Conservation (phyloP, 2,329 filamentous ascomycete species). For the Blastomyces parvus region DNA sequence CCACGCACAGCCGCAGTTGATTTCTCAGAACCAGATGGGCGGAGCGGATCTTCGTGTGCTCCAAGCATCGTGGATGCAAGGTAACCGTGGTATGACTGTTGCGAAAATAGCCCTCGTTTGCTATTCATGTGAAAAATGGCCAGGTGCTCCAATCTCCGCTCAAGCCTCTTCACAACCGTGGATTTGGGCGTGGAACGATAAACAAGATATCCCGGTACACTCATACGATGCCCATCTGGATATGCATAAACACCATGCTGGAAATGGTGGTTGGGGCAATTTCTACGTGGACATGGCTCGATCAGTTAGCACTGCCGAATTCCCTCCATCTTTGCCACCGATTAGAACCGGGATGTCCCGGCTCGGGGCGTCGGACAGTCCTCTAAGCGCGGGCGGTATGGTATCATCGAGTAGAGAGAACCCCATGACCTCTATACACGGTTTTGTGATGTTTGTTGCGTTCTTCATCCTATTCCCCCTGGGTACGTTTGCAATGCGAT, state of each 20-base stretch:
- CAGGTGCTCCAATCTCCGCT: background rate
- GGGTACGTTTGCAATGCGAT: background rate
- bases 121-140: slow-evolving; percentile 3
- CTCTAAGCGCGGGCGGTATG: background rate
- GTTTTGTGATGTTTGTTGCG: slow-evolving; percentile 3
- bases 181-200: slow-evolving; percentile 8
- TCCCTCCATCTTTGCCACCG: background rate
- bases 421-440: background rate
- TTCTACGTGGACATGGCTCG: slow-evolving; percentile 6
- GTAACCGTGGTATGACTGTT: background rate
- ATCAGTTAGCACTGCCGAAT: background rate
- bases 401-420: background rate
- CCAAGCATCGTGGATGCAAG: background rate
- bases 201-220: background rate
- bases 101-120: slow-evolving; percentile 2
- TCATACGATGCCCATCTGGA: background rate
- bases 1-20: background rate
- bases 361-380: slow-evolving; percentile 1
- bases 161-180: background rate
- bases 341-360: background rate
- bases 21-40: slow-evolving; percentile 2
- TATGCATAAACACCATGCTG: slow-evolving; percentile 4
- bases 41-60: slow-evolving; percentile 6
- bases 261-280: background rate
- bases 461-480: slow-evolving; percentile 7